Evolutionary conservation across 1,139 yeast genomes (phyloP), one percentile per base, ranked within the genome.

Genomic region (Zygoascus meyerae): DNA sequence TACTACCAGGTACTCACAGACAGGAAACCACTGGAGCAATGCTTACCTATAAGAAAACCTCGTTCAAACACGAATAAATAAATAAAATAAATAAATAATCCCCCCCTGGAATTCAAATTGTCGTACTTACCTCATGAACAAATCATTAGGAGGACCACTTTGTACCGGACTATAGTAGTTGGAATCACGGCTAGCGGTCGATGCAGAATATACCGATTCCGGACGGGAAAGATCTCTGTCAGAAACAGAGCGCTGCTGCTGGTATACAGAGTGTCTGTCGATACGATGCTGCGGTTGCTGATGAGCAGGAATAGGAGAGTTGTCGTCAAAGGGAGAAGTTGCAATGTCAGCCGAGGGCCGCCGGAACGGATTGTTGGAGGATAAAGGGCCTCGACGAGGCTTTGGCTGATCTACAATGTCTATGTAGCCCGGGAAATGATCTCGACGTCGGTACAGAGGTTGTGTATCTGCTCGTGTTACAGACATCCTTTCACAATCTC

Each of bases 311-410:
- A 4, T 21, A 21, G 26, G 7, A 21, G 26, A 21, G n/a, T 21
- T 37, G 7, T 46, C 49, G 37, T 42, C 49, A 42, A 38, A 35
- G n/a, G 46, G 46, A n/a, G 52, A 47, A 7, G 51, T 42, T 10
- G 46, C 33, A 32, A 40, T 45, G 5, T 45, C 41, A 45, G 44
- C 51, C 7, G 52, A 43, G 14, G 50, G 45, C 39, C 51, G 43
- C 11, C 62, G 54, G 48, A 58, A 58, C 34, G 62, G 62, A 45
- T 58, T 58, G 46, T 58, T 58, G 36, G 62, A 57, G 18, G 60
- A 54, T 31, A 35, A 14, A 9, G 39, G 39, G 18, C 29, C 39
- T 21, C 26, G 26, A 8, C 39, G 39, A 12, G 15, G 9, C 35
- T 32, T 26, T 14, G 36, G 26, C 21, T 33, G 32, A n/a, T 33